Conservation (phyloP, 2,329 filamentous ascomycete genomes). For the Clarireedia monteithiana region DNA sequence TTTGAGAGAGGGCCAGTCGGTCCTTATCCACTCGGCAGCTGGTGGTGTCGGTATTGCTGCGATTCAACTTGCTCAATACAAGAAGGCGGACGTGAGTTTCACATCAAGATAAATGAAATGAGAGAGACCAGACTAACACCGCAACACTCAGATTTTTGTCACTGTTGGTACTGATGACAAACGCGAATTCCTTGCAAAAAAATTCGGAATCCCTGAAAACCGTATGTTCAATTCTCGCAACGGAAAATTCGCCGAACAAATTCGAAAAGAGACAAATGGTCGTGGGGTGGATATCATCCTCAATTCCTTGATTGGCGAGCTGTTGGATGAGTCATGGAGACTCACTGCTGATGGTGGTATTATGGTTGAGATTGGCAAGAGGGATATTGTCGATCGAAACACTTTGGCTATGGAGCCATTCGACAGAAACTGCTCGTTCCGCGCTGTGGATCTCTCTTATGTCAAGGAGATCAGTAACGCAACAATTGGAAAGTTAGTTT, state of each 20-base stretch:
- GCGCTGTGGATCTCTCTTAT: slow-evolving; percentile 17
- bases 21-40: slow-evolving; percentile 28
- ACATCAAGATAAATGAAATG: background rate
- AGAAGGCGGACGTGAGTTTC: background rate
- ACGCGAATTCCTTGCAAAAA: background rate
- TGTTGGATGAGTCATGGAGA: slow-evolving; percentile 26
- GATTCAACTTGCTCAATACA: slow-evolving; percentile 24
- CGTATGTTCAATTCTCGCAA: background rate
- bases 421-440: slow-evolving; percentile 13
- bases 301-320: slow-evolving; percentile 23
- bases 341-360: slow-evolving; percentile 30
- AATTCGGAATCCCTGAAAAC: background rate
- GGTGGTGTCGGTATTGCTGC: slow-evolving; percentile 29
- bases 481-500: background rate
- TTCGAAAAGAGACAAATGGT: background rate
- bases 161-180: background rate
- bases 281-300: slow-evolving; percentile 26
- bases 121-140: too few relatives aligned
- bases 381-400: slow-evolving; percentile 14
- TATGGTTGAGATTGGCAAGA: slow-evolving; percentile 18
- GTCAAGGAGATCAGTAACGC: background rate
- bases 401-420: slow-evolving; percentile 16
- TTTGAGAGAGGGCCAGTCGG: slow-evolving; percentile 16
- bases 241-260: background rate
- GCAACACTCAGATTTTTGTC: slow-evolving; percentile 31